Base-by-base conservation (phyloP, 768 basidiomycete genomes). In the Boletus sensibilis region DNA sequence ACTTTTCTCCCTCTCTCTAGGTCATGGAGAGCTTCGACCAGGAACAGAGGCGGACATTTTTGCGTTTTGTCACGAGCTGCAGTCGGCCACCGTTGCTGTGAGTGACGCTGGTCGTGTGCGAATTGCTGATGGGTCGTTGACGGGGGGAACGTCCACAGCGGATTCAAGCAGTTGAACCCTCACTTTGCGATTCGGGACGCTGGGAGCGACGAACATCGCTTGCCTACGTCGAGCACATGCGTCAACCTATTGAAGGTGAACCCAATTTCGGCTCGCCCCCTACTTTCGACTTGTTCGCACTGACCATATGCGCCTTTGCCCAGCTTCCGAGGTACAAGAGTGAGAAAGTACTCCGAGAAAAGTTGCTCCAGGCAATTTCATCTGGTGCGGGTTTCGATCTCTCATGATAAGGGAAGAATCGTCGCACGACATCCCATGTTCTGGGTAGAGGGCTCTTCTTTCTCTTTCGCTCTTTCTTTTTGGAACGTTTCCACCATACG, bases 11-110 rank as follows among this genome's bases (percentile, higher is more conserved):
- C 27, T 34, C 50, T 49, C 29, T 42, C 33, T 52, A 89, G 84
- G 92, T 97, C 27, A 82, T 95, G 56, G 81, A 86, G 35, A 74
- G 82, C 3, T 91, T 99, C 67, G 81, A 85, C 54, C 87, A 93
- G 56, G 87, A 91, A 44, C 87, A 98, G 62, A 82, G 88, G 14
- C 78, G 86, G 43, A 79, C 84, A 2, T 76, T 98, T 53, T 72
- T 99, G 55, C 82, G 92, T 14, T 99, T 98, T 64, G 96, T 94
- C 20, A 98, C 97, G 18, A 93, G 91, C 60, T 94, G 93, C 64
- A 88, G 90, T 64, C 80, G 93, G 16, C 92, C 95, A 0, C 95
- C 94, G 0, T 74, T 98, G 27, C 76, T 95, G 86, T 92, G 62
- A 62, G 88, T 76, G 29, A 21, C 20, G 2, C 7, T n/a, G 11